phyloP scores from a whole-genome alignment of 2,329 filamentous ascomycete genomes.

The Neonectria faginata region DNA sequence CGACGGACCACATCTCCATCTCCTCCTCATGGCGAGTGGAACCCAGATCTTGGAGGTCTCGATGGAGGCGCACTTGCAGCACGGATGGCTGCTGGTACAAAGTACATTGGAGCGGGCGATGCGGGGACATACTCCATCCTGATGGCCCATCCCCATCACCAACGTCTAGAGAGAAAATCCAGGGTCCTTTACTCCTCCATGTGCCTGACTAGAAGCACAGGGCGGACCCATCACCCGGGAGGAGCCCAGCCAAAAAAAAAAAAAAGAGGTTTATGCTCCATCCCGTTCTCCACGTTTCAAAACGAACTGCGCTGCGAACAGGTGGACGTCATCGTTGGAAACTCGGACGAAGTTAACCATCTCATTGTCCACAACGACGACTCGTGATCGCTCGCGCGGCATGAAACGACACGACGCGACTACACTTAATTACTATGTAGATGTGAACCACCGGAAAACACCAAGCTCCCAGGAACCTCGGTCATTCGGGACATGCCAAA shows the following conservation, averaged over 20 bases:
- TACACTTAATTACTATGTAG: neutral
- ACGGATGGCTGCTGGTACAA: slow-evolving; percentile 46
- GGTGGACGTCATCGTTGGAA: slow-evolving; percentile 20
- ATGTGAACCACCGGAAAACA: neutral
- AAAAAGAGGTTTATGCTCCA: slow-evolving; percentile 27
- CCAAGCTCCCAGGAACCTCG: neutral
- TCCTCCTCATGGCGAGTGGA: slow-evolving; percentile 32
- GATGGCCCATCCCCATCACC: slow-evolving; percentile 37
- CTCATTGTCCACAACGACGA: neutral
- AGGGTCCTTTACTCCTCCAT: slow-evolving; percentile 32
- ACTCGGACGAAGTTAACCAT: slow-evolving; percentile 6
- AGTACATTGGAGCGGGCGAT: slow-evolving; percentile 42
- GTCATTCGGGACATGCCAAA: neutral
- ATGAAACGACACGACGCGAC: neutral
- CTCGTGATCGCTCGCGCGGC: neutral
- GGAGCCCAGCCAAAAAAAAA: slow-evolving; percentile 22
- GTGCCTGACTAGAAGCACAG: slow-evolving; percentile 45
- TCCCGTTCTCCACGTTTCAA: slow-evolving; percentile 35
- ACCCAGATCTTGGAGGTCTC: slow-evolving; percentile 36
- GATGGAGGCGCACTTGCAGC: slow-evolving; percentile 46
- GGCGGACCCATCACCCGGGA: slow-evolving; percentile 39
- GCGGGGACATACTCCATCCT: slow-evolving; percentile 44
- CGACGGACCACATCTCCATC: slow-evolving; percentile 29
- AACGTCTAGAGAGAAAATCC: slow-evolving; percentile 41
- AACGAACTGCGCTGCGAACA: slow-evolving; percentile 8